These are phyloP conservation scores for Basipetospora chlamydospora DNA, from an alignment of 2,329 filamentous ascomycete genomes.

Conservation along the genomic window DNA sequence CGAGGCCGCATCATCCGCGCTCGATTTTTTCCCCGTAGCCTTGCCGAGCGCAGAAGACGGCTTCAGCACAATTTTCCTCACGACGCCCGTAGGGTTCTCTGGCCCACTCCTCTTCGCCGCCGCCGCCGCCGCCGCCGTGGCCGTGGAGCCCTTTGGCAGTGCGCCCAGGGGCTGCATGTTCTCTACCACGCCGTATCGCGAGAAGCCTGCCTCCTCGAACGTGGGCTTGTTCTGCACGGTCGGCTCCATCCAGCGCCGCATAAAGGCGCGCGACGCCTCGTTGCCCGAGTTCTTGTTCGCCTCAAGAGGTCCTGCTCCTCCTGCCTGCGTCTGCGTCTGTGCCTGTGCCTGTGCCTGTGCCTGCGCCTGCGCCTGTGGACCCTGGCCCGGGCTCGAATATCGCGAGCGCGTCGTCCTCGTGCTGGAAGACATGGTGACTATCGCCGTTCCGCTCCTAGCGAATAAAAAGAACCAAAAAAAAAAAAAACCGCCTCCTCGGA, in stretches of 20 bases:
- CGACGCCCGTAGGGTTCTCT: slow-evolving; percentile 6
- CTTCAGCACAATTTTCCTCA: slow-evolving; percentile 32
- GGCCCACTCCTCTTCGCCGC: too few species aligned
- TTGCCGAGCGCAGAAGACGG: slow-evolving; percentile 18
- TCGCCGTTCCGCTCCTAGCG: too few species aligned
- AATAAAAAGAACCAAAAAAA: too few species aligned
- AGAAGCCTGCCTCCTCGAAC: slow-evolving; percentile 64
- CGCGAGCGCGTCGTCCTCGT: slow-evolving; percentile 39
- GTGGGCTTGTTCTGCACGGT: slow-evolving; percentile 48
- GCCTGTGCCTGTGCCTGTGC: too few species aligned
- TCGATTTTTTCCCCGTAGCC: slow-evolving; percentile 11
- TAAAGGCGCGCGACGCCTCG: slow-evolving; percentile 30
- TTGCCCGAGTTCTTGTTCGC: slow-evolving; percentile 19
- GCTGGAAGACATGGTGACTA: slow-evolving; percentile 24
- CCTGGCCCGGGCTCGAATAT: slow-evolving; percentile 37
- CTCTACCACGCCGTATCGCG: slow-evolving; percentile 61
- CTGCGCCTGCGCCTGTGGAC: slow-evolving; percentile 10
- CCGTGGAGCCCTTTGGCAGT: slow-evolving; percentile 43
- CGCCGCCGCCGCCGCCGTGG: not conserved
- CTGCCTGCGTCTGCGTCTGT: too few species aligned
- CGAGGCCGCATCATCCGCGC: slow-evolving; percentile 11
- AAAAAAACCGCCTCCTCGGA: too few species aligned
- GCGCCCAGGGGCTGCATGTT: slow-evolving; percentile 73
- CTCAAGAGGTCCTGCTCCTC: slow-evolving; percentile 17
- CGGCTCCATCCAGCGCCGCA: slow-evolving; percentile 45